A percentile compares a stretch with the other conserved stretches of the same genome.
phyloP scores from a whole-genome alignment of 1,139 yeast genomes.

The Debaryomyces subglobosus region DNA sequence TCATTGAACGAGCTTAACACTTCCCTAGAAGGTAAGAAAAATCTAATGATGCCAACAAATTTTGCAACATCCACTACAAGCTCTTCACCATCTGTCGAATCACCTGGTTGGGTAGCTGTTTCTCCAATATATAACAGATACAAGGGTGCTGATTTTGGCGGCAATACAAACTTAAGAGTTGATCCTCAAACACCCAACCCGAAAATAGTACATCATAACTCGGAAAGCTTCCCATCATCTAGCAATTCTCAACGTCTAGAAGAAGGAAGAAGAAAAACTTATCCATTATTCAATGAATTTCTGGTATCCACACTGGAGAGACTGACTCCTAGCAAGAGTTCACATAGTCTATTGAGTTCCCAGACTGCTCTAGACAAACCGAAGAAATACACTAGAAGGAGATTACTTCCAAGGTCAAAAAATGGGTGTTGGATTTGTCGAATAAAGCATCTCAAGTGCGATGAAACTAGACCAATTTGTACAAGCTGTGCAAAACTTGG shows the following conservation, averaged over 20 bases:
- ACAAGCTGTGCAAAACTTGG: constrained; percentile 44
- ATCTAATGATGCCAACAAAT: constrained; percentile 23
- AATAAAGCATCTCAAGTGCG: constrained; percentile 53
- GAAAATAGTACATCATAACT: constrained; percentile 31
- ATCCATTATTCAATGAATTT: constrained; percentile 20
- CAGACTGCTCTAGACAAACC: constrained; percentile 17
- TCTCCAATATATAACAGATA: constrained; percentile 26
- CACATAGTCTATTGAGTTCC: constrained; percentile 5
- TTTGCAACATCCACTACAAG: constrained; percentile 14
- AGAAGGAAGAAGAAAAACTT: constrained; percentile 22
- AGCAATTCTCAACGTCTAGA: constrained; percentile 16
- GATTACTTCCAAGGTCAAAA: constrained; percentile 46
- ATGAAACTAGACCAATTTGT: constrained; percentile 45
- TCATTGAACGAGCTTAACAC: background rate
- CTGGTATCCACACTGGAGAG: constrained; percentile 14
- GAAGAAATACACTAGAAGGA: constrained; percentile 45
- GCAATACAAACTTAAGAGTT: background rate
- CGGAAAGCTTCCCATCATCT: constrained; percentile 23
- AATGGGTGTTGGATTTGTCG: constrained; percentile 56
- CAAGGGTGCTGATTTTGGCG: constrained; percentile 20
- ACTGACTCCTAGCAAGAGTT: constrained; percentile 14
- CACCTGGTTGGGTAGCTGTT: constrained; percentile 13
- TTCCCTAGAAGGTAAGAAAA: constrained; percentile 18
- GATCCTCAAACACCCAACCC: constrained; percentile 2
- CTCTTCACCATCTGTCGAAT: constrained; percentile 9